Evolutionary conservation across 192 early-diverging fungal species (phyloP), one percentile per base, ranked within the genome.

Genomic region (Chytriomyces sp.): DNA sequence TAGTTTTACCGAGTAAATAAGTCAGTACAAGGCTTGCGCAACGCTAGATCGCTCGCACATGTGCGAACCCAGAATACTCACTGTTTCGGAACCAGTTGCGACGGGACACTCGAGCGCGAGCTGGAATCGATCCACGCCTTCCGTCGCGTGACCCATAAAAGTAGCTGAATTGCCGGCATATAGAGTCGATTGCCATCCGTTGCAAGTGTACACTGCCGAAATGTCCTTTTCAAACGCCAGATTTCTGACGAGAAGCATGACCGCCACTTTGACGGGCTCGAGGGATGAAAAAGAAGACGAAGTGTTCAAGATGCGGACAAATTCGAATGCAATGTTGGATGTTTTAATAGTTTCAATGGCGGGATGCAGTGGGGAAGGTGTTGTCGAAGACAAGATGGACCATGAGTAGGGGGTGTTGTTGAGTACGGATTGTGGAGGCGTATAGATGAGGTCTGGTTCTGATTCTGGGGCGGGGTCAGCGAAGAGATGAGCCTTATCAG

Each of bases 151-250:
- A n/a, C n/a, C n/a, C n/a, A n/a, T n/a, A n/a, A n/a, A n/a, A n/a
- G n/a, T n/a, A n/a, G n/a, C n/a, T n/a, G n/a, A n/a, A n/a, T n/a
- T n/a, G n/a, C n/a, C n/a, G n/a, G n/a, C n/a, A n/a, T n/a, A n/a
- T n/a, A n/a, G 25, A n/a, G 75, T 82, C 0, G 93, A 84, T 53
- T 85, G 82, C 96, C 96, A 98, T 54, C 81, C 85, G 83, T 96
- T 90, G 33, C 85, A 82, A 14, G 96, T 91, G 78, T 93, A 93
- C 7, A 94, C 82, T 60, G 94, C 86, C 22, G 73, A 69, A 28
- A 98, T 91, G 0, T 72, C 32, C 78, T 98, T 98, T 58, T 94
- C 84, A 76, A 90, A 98, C 2, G 89, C 91, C 34, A 96, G 70
- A 78, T 98, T 98, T 59, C 89, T 86, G 8, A 95, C 93, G 60